Evolutionary conservation across 2,329 filamentous ascomycete genomes (phyloP).

Genomic region (Aspergillus quadrilineatus): DNA sequence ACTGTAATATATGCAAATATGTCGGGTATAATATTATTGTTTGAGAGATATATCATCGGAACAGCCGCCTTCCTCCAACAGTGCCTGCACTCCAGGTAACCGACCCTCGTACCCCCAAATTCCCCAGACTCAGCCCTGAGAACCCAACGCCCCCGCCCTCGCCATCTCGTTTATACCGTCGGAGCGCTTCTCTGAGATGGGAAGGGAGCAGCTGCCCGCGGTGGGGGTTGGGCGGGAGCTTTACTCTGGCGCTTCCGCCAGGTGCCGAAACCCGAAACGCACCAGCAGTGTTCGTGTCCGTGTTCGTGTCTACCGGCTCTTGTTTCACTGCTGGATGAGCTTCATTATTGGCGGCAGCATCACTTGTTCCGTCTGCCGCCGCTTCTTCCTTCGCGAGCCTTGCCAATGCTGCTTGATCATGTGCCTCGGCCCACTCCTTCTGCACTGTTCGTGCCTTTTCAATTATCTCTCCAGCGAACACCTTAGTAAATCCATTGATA

Average conservation of each 20-base stretch:
- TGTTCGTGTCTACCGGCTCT: constrained; percentile 24
- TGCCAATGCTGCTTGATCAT: constrained; percentile 53
- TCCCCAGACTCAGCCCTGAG: constrained; percentile 47
- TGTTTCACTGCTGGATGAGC: constrained; percentile 18
- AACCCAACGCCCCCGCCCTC: constrained; percentile 51
- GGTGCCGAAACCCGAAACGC: constrained; percentile 15
- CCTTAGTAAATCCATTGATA: constrained; percentile 64
- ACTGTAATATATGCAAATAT: neutral
- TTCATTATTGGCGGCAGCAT: neutral
- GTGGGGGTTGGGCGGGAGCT: constrained; percentile 46
- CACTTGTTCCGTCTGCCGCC: constrained; percentile 34
- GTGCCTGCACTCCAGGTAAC: constrained; percentile 45
- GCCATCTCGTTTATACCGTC: constrained; percentile 49
- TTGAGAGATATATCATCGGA: constrained; percentile 31
- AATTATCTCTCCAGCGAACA: constrained; percentile 65
- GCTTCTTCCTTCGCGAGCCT: constrained; percentile 57
- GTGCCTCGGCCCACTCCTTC: constrained; percentile 49
- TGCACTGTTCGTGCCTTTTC: constrained; percentile 66
- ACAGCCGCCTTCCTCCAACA: constrained; percentile 44
- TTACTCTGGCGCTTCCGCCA: constrained; percentile 19
- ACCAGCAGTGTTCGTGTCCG: neutral
- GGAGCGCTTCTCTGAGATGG: constrained; percentile 51
- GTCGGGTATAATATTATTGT: neutral
- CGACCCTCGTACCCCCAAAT: constrained; percentile 45
- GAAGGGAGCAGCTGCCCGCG: constrained; percentile 49